Percentiles rank a stretch among this genome's conserved stretches.
These are phyloP conservation scores for Cyclanthera cordifolia DNA, from an alignment of 306 rosid species.

Conservation along the genomic window DNA sequence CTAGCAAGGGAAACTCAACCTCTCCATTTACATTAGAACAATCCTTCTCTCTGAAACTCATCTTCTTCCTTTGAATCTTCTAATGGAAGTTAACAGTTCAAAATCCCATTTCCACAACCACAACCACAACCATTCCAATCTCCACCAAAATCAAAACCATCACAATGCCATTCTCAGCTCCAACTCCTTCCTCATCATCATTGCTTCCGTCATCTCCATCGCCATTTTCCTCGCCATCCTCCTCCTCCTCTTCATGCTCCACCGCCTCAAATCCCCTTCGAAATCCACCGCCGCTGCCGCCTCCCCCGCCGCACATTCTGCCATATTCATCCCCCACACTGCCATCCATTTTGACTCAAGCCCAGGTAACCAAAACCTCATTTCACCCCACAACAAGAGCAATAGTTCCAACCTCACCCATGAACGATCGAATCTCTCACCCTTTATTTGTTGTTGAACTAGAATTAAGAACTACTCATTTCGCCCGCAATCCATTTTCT, in stretches of 20 bases:
- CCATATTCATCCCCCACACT: slow-evolving; percentile 48
- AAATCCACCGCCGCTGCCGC: not conserved
- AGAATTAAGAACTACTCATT: too few species aligned
- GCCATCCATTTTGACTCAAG: slow-evolving; percentile 37
- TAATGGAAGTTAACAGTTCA: slow-evolving; percentile 56
- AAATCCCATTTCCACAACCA: slow-evolving; percentile 23
- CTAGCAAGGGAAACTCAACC: slow-evolving; percentile 26
- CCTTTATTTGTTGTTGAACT: too few species aligned
- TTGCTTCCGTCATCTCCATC: slow-evolving; percentile 23
- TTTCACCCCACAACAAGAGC: not conserved
- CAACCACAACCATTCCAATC: slow-evolving; percentile 25
- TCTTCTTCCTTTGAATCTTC: not conserved
- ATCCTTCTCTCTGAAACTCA: slow-evolving; percentile 15
- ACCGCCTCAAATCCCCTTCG: slow-evolving; percentile 39
- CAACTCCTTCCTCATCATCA: slow-evolving; percentile 38
- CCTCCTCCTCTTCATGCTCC: slow-evolving; percentile 42
- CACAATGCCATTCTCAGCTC: slow-evolving; percentile 34
- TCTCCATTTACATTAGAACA: slow-evolving; percentile 10
- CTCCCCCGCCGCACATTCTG: slow-evolving; percentile 17
- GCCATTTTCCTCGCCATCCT: slow-evolving; percentile 30
- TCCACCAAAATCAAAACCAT: slow-evolving; percentile 24
- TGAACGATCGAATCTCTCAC: too few species aligned
- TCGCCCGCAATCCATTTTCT: not conserved
- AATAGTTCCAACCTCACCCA: too few species aligned
- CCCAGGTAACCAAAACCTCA: slow-evolving; percentile 45